Conservation (phyloP, 495 filamentous ascomycete species). For the Podospora anserina region DNA sequence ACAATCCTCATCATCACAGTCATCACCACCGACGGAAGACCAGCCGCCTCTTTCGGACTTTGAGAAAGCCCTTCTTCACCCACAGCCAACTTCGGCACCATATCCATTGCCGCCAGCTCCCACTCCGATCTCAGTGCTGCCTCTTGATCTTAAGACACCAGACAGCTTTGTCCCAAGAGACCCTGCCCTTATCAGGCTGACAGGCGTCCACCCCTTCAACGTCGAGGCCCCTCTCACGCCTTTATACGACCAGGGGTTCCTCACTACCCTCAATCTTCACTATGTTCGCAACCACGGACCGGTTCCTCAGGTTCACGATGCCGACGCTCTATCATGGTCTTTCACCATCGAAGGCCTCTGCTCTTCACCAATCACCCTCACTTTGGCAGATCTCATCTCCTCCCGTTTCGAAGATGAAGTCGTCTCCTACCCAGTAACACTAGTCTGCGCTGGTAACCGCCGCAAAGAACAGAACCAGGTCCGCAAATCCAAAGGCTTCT, state of each 20-base stretch:
- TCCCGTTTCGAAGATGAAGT: slow-evolving; percentile 62
- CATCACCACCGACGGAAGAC: background rate
- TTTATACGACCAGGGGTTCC: slow-evolving; percentile 81
- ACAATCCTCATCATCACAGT: background rate
- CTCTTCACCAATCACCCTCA: slow-evolving; percentile 69
- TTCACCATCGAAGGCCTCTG: slow-evolving; percentile 86
- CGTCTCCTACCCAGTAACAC: slow-evolving; percentile 80
- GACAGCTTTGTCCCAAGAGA: slow-evolving; percentile 86
- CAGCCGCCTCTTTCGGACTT: slow-evolving; percentile 15
- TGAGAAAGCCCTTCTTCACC: slow-evolving; percentile 8
- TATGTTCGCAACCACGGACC: slow-evolving; percentile 95
- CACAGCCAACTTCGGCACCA: slow-evolving; percentile 11
- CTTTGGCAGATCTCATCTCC: slow-evolving; percentile 66
- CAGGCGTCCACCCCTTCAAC: slow-evolving; percentile 92
- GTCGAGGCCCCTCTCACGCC: slow-evolving; percentile 81
- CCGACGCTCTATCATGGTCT: slow-evolving; percentile 74
- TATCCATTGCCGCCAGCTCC: slow-evolving; percentile 72
- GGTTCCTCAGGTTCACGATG: slow-evolving; percentile 73
- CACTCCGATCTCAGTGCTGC: slow-evolving; percentile 59
- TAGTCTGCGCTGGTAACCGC: slow-evolving; percentile 92
- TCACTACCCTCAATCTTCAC: slow-evolving; percentile 89
- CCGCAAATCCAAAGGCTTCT: slow-evolving; percentile 91
- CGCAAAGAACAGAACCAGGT: slow-evolving; percentile 94
- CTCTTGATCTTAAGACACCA: slow-evolving; percentile 76
- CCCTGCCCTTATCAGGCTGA: slow-evolving; percentile 80